Conservation (phyloP, 257 asterid genomes). For the Primulina eburnea region DNA sequence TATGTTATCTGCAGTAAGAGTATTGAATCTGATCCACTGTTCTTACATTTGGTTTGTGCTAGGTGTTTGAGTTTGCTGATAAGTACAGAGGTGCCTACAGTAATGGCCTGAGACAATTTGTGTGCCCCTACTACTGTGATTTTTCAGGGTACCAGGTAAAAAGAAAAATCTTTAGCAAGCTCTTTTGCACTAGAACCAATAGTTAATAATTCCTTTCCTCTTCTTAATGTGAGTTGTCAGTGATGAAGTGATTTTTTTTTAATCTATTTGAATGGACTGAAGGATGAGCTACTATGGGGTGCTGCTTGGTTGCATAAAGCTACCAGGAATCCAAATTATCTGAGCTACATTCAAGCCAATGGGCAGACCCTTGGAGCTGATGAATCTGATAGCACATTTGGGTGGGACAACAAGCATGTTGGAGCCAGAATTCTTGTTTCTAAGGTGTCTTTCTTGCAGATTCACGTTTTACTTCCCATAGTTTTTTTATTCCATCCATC, state of each 20-base stretch:
- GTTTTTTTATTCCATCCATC: too few relatives aligned
- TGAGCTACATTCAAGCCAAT: constrained; percentile 78
- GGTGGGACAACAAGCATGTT: constrained; percentile 98
- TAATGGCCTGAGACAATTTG: constrained; percentile 52
- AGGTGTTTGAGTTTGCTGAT: constrained; percentile 95
- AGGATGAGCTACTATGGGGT: constrained; percentile 99
- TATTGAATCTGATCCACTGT: neutral
- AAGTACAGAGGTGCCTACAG: constrained; percentile 88
- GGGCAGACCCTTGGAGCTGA: constrained; percentile 92
- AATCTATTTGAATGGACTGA: neutral
- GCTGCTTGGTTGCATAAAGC: constrained; percentile 98
- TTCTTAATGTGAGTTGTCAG: too few relatives aligned
- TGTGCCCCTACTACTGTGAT: constrained; percentile 89
- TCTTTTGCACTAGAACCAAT: too few relatives aligned
- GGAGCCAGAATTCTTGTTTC: constrained; percentile 95
- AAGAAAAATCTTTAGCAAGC: neutral
- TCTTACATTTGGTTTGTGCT: constrained; percentile 4
- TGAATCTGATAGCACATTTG: constrained; percentile 81
- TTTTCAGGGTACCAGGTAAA: constrained; percentile 90
- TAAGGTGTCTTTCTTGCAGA: constrained; percentile 41
- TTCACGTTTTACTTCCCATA: neutral
- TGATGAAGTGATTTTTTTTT: constrained; percentile 2
- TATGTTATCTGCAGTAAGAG: neutral
- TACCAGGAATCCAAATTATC: constrained; percentile 63
- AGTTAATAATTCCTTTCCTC: too few relatives aligned